phyloP scores from a whole-genome alignment of 805 yeast genomes.

The Candida oleophila region DNA sequence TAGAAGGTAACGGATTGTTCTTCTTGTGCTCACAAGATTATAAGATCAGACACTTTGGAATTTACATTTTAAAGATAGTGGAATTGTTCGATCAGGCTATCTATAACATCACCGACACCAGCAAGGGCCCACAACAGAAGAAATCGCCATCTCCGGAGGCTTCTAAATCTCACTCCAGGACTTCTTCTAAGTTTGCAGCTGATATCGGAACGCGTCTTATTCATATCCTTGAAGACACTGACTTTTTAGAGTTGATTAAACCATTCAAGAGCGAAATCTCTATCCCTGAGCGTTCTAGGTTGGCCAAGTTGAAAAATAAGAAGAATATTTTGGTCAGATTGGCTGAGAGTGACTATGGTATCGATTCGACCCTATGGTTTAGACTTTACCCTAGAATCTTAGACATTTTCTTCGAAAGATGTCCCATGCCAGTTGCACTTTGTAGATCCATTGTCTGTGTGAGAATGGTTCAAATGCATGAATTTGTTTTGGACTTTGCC shows the following conservation, averaged over 20 bases:
- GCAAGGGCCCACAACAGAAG: slow-evolving; percentile 15
- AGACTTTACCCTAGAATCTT: slow-evolving; percentile 77
- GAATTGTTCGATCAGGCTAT: slow-evolving; percentile 88
- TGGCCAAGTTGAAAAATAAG: slow-evolving; percentile 61
- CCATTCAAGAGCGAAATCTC: slow-evolving; percentile 52
- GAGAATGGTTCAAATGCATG: slow-evolving; percentile 81
- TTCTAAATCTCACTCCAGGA: slow-evolving; percentile 46
- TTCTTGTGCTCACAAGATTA: slow-evolving; percentile 88
- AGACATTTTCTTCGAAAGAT: slow-evolving; percentile 67
- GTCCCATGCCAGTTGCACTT: slow-evolving; percentile 92
- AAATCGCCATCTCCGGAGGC: slow-evolving; percentile 7
- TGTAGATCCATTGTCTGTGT: slow-evolving; percentile 90
- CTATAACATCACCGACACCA: slow-evolving; percentile 44
- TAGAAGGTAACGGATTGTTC: slow-evolving; percentile 93
- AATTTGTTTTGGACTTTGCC: slow-evolving; percentile 57
- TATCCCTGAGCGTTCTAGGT: slow-evolving; percentile 75
- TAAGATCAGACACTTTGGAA: slow-evolving; percentile 69
- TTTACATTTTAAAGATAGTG: slow-evolving; percentile 70
- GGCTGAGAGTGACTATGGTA: slow-evolving; percentile 91
- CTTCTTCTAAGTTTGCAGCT: slow-evolving; percentile 71
- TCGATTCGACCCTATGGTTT: slow-evolving; percentile 96
- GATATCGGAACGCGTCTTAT: slow-evolving; percentile 75
- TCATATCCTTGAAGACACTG: slow-evolving; percentile 70
- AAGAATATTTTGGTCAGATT: slow-evolving; percentile 69
- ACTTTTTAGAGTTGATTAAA: slow-evolving; percentile 61